Evolutionary conservation across 2,329 filamentous ascomycete species (phyloP).

Genomic region (Neopestalotiopsis rosae): DNA sequence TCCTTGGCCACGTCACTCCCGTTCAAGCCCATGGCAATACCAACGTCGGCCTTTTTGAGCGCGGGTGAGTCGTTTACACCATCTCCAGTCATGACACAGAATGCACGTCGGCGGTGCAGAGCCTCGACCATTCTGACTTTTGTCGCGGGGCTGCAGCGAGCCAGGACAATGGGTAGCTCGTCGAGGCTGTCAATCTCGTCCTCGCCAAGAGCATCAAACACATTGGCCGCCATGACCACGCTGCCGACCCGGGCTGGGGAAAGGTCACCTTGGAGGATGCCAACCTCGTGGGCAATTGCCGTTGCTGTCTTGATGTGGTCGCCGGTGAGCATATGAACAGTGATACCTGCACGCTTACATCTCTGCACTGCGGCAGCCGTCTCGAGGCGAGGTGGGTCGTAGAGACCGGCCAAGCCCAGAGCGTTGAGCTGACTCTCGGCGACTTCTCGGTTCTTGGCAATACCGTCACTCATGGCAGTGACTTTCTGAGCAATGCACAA

Average conservation of each 20-base stretch:
- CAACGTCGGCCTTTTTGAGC: conserved; percentile 74
- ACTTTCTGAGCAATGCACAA: conserved; percentile 66
- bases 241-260: conserved; percentile 43
- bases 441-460: conserved; percentile 52
- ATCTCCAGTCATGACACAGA: conserved; percentile 78
- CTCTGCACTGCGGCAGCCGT: conserved; percentile 64
- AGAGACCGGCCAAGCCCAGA: conserved; percentile 74
- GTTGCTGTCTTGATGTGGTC: conserved; percentile 72
- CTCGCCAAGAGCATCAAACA: conserved; percentile 68
- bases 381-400: conserved; percentile 74
- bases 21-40: conserved; percentile 75
- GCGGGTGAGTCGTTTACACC: conserved; percentile 79
- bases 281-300: conserved; percentile 69
- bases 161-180: conserved; percentile 69
- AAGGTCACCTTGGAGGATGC: conserved; percentile 54
- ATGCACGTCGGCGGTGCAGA: conserved; percentile 70
- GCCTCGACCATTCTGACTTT: conserved; percentile 80
- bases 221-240: conserved; percentile 64
- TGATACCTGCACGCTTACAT: conserved; percentile 66
- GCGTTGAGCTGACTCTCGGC: conserved; percentile 66
- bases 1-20: conserved; percentile 79
- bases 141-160: conserved; percentile 71
- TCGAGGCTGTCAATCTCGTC: conserved; percentile 67
- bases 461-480: conserved; percentile 41
- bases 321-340: conserved; percentile 73